phyloP scores from a whole-genome alignment of 805 yeast species.

The Hyphopichia homilentoma region DNA sequence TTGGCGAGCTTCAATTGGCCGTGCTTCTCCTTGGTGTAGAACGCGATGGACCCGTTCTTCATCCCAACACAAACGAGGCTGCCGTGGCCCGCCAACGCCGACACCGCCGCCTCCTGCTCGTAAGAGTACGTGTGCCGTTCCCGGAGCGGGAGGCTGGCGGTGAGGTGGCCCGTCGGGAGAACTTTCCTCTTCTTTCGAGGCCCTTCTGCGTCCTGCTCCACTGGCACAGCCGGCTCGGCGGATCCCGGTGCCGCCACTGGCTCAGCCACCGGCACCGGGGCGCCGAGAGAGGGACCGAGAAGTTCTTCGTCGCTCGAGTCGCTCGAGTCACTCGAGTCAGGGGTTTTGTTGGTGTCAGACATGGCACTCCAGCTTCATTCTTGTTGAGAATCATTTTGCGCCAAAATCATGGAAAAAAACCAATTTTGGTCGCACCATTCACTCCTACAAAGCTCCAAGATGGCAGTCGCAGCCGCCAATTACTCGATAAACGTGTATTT shows the following conservation, averaged over 20 bases:
- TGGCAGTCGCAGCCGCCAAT: too few relatives aligned
- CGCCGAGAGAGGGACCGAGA: background rate
- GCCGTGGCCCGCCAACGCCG: slow-evolving; percentile 11
- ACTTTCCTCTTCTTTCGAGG: background rate
- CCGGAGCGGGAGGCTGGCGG: background rate
- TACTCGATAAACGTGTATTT: too few relatives aligned
- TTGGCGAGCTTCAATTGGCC: slow-evolving; percentile 10
- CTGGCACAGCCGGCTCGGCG: too few relatives aligned
- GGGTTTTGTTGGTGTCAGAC: too few relatives aligned
- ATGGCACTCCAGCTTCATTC: too few relatives aligned
- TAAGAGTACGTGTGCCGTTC: slow-evolving; percentile 9
- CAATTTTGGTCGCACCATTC: too few relatives aligned
- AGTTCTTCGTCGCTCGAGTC: background rate
- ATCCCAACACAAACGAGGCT: slow-evolving; percentile 14
- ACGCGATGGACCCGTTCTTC: slow-evolving; percentile 16
- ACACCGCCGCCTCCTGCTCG: slow-evolving; percentile 9
- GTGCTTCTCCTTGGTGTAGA: slow-evolving; percentile 14
- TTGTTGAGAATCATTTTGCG: too few relatives aligned
- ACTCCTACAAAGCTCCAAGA: too few relatives aligned
- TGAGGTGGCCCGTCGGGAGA: background rate
- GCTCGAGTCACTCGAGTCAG: too few relatives aligned
- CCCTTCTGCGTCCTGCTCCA: background rate
- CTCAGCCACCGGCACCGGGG: too few relatives aligned
- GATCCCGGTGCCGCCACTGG: too few relatives aligned
- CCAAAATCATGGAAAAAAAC: too few relatives aligned